A percentile compares a stretch with the other conserved stretches of the same genome.
Evolutionary conservation across 2,329 filamentous ascomycete species (phyloP).

Genomic region (Fusarium citri): DNA sequence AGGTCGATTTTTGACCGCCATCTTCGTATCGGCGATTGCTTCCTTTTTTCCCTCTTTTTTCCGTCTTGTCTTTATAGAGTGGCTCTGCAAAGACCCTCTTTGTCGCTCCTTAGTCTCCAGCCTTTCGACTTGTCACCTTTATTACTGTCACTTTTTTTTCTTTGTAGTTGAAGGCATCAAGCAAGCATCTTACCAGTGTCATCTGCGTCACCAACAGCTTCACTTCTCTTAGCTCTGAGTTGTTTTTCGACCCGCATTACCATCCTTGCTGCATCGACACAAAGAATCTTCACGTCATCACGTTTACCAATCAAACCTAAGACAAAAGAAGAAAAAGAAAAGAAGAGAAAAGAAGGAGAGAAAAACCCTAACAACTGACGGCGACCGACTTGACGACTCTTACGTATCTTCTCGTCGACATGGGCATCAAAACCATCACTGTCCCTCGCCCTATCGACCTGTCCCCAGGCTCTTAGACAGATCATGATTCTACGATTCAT

Average conservation of each 20-base stretch:
- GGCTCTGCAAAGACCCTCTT: conserved; percentile 24
- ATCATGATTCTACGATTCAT: conserved; percentile 45
- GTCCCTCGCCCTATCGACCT: conserved; percentile 39
- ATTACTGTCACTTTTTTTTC: conserved; percentile 23
- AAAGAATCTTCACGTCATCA: conserved; percentile 23
- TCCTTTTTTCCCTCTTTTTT: conserved; percentile 6
- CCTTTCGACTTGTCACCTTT: conserved; percentile 3
- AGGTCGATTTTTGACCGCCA: conserved; percentile 26
- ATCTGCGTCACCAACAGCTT: conserved; percentile 17
- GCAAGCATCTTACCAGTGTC: background rate
- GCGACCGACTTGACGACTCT: conserved; percentile 29
- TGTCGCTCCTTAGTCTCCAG: conserved; percentile 18
- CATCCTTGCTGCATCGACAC: conserved; percentile 14
- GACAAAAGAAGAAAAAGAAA: background rate
- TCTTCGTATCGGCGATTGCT: conserved; percentile 30
- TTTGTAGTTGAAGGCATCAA: conserved; percentile 4
- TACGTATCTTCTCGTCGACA: conserved; percentile 45
- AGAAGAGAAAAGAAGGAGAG: background rate
- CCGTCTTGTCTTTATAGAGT: conserved; percentile 17
- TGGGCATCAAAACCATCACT: conserved; percentile 44
- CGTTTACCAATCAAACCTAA: conserved; percentile 10
- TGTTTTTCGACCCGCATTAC: conserved; percentile 10
- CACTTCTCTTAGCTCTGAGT: conserved; percentile 10
- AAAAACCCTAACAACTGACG: conserved; percentile 12
- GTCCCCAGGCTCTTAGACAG: conserved; percentile 46